Evolutionary conservation across 2,329 filamentous ascomycete genomes (phyloP), one percentile per base, ranked within the genome.

Genomic region (Diaporthe vaccinii): DNA sequence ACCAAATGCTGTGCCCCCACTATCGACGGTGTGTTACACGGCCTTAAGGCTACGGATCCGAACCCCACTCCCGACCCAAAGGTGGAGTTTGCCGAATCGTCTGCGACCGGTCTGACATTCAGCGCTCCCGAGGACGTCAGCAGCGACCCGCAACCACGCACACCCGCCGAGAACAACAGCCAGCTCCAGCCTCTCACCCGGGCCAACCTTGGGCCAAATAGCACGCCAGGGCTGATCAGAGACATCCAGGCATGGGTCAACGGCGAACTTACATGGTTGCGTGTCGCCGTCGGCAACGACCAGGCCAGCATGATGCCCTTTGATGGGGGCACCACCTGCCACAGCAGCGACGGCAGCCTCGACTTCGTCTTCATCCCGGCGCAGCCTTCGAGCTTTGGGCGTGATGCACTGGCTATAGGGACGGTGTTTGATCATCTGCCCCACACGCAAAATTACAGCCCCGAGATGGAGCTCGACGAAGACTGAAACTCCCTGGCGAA

Each of bases 171-270:
- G 14, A 46, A 44, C 34, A 39, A 28, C 34, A 51, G 14, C 46
- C 34, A 41, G 22, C 49, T 34, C 8, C 22, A n/a, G 28, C 71
- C 46, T 15, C 55, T 65, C 12, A 73, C 58, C 12, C 17, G 9
- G 17, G 46, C 58, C 17, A 73, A 53, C 17, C 58, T 73, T 25
- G 7, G 39, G 8, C 46, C n/a, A 6, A 7, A 41, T 46, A 55
- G 4, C 46, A 46, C 22, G 10, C 25, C 71, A 12, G n/a, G 17
- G 9, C n/a, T 55, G n/a, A 20, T 20, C 36, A n/a, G 22, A 15
- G 58, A 65, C 59, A 55, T 73, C 2, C 46, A 34, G 8, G 58
- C 58, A 20, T 73, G 71, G 71, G 9, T 73, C 71, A 44, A 65
- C 12, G 71, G 71, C 58, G 71, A 73, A 3, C 44, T 61, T 1